Percentiles rank a stretch among this genome's conserved stretches.
These are phyloP conservation scores for Tetrastigma voinierianum DNA, from an alignment of 164 flowering plant species.

Conservation along the genomic window DNA sequence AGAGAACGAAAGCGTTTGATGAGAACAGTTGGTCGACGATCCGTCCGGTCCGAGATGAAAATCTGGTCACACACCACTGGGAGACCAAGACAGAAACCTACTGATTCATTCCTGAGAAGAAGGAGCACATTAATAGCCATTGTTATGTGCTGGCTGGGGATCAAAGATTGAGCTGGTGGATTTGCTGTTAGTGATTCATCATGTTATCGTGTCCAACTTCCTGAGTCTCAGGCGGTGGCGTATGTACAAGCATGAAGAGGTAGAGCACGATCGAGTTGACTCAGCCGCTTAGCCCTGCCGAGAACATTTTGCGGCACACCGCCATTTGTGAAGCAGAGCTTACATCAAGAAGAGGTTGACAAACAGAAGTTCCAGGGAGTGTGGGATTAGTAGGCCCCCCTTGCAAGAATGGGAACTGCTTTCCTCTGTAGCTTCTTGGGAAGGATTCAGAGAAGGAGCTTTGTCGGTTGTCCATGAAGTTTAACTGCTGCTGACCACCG, in stretches of 20 bases:
- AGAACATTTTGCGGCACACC: conserved; percentile 27
- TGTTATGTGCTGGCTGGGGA: conserved; percentile 17
- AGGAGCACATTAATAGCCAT: too few species aligned
- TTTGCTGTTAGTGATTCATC: conserved; percentile 21
- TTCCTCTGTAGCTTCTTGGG: conserved; percentile 32
- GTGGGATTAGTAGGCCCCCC: conserved; percentile 13
- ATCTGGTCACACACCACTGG: too few species aligned
- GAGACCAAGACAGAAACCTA: conserved; percentile 16
- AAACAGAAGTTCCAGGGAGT: conserved; percentile 15
- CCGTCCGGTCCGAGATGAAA: conserved; percentile 29
- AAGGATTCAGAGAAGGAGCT: conserved; percentile 27
- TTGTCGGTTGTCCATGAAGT: conserved; percentile 32
- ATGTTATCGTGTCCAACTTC: conserved; percentile 36
- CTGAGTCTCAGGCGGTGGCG: conserved; percentile 33
- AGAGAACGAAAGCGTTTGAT: conserved; percentile 41
- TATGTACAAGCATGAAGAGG: conserved; percentile 92
- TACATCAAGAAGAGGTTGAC: conserved; percentile 24
- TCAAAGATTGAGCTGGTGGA: conserved; percentile 19
- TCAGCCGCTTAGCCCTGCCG: conserved; percentile 22
- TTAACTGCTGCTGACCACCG: conserved; percentile 26
- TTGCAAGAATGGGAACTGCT: conserved; percentile 50
- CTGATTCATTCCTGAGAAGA: conserved; percentile 8
- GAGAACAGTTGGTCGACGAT: conserved; percentile 38
- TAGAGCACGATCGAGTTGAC: conserved; percentile 58
- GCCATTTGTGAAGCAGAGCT: conserved; percentile 10